Evolutionary conservation across 768 basidiomycete species (phyloP).

Genomic region (Mycena belliarum): DNA sequence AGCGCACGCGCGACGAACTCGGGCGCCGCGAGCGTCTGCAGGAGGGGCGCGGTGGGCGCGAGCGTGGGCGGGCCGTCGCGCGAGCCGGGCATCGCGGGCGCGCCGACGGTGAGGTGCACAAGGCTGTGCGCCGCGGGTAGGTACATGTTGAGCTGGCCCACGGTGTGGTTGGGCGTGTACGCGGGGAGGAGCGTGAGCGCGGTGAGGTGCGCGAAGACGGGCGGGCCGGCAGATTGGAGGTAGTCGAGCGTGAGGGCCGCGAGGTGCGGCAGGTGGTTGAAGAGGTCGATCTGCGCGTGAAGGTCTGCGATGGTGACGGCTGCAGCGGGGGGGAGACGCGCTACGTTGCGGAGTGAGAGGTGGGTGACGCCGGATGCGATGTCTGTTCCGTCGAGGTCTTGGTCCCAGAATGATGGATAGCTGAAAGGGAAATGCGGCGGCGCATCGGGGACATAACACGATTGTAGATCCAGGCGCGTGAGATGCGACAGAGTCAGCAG

Average conservation of each 20-base stretch:
- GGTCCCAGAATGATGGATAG: not conserved
- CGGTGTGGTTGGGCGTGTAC: no score
- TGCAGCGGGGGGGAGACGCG: no score
- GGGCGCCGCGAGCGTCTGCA: slow-evolving; percentile 1
- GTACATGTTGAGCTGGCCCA: not conserved
- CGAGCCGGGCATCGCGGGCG: not conserved
- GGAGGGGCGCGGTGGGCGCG: not conserved
- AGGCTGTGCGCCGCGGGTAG: not conserved
- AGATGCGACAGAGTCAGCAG: not conserved
- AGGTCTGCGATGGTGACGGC: not conserved
- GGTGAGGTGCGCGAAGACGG: not conserved
- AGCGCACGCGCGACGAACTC: not conserved
- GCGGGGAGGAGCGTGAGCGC: not conserved
- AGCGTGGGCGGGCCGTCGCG: not conserved
- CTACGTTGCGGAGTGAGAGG: not conserved
- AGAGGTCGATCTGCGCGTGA: not conserved
- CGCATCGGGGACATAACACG: not conserved
- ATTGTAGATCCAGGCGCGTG: not conserved
- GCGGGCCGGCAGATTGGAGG: no score
- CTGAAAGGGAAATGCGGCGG: not conserved
- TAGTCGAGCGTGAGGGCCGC: not conserved
- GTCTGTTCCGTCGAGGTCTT: no score
- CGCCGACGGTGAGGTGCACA: not conserved
- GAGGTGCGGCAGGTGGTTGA: not conserved
- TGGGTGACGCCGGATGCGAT: not conserved